phyloP scores from a whole-genome alignment of 2,329 filamentous ascomycete genomes.

The Xylaria sp. region DNA sequence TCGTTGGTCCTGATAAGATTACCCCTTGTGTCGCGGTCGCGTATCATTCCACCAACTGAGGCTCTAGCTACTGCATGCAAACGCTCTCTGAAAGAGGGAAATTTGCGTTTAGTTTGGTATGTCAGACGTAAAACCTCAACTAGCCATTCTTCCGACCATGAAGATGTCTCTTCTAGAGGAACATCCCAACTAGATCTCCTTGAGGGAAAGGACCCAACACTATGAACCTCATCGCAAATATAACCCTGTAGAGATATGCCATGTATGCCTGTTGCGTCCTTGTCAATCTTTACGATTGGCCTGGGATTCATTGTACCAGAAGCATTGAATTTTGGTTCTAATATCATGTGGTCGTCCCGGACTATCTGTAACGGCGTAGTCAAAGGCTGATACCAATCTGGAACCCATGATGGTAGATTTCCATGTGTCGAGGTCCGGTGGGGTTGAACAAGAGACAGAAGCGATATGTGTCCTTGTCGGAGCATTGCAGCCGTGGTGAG shows the following conservation, averaged over 20 bases:
- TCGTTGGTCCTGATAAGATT: background rate
- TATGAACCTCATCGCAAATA: constrained; percentile 6
- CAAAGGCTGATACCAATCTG: constrained; percentile 38
- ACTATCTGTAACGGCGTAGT: constrained; percentile 37
- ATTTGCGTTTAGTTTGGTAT: constrained; percentile 6
- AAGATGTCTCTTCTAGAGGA: background rate
- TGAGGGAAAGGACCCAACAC: constrained; percentile 11
- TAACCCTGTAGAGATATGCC: constrained; percentile 17
- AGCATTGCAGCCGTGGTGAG: constrained; percentile 37
- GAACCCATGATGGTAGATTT: constrained; percentile 44
- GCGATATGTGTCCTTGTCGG: constrained; percentile 28
- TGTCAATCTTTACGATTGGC: background rate
- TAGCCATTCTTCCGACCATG: constrained; percentile 29
- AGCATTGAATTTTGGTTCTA: constrained; percentile 10
- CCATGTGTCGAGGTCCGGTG: constrained; percentile 7
- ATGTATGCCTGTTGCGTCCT: background rate
- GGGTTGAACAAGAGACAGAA: constrained; percentile 41
- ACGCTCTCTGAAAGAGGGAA: constrained; percentile 19
- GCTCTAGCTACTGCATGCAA: constrained; percentile 19
- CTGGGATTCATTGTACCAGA: background rate
- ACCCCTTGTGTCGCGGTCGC: background rate
- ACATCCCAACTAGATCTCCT: constrained; percentile 10
- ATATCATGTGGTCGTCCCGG: constrained; percentile 11
- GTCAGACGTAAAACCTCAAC: constrained; percentile 26
- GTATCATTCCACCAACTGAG: constrained; percentile 8